A percentile compares a stretch with the other conserved stretches of the same genome.
Conservation (phyloP, 768 basidiomycete species). For the Rhodotorula sphaerocarpa region DNA sequence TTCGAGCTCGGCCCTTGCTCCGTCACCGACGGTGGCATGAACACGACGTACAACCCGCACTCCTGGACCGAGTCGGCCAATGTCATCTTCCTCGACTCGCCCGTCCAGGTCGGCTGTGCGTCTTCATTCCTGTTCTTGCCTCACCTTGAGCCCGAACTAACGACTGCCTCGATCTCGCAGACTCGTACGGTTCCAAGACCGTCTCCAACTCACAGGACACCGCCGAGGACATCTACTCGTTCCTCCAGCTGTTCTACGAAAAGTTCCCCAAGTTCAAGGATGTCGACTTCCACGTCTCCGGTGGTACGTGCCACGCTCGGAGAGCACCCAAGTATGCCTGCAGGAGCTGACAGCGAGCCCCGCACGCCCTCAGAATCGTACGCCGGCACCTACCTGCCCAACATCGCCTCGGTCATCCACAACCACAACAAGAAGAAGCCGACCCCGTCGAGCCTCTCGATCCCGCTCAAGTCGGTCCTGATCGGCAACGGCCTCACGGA, state of each 20-base stretch:
- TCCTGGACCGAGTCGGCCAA: slow-evolving; percentile 65
- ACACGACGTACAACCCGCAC: slow-evolving; percentile 64
- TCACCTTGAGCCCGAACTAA: not conserved
- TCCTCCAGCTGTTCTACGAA: slow-evolving; percentile 58
- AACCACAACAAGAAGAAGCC: slow-evolving; percentile 58
- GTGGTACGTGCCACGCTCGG: not conserved
- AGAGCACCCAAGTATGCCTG: too few relatives aligned
- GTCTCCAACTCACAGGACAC: slow-evolving; percentile 76
- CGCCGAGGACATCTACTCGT: slow-evolving; percentile 67
- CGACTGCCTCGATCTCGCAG: slow-evolving; percentile 72
- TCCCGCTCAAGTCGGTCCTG: slow-evolving; percentile 56
- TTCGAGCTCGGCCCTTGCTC: slow-evolving; percentile 88
- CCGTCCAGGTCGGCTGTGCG: slow-evolving; percentile 12
- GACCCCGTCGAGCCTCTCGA: slow-evolving; percentile 10
- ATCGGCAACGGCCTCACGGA: slow-evolving; percentile 61
- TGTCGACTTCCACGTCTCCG: slow-evolving; percentile 56
- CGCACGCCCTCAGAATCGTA: slow-evolving; percentile 41
- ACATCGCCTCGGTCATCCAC: slow-evolving; percentile 75
- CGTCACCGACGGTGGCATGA: slow-evolving; percentile 60
- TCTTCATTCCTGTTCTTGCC: slow-evolving; percentile 41
- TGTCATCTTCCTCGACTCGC: slow-evolving; percentile 45
- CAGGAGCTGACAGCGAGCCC: too few relatives aligned
- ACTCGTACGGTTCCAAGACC: slow-evolving; percentile 67
- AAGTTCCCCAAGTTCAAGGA: slow-evolving; percentile 65
- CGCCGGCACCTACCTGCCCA: slow-evolving; percentile 72